Percentiles rank a stretch among this genome's conserved stretches.
phyloP scores from a whole-genome alignment of 1,284 basidiomycete genomes.

The Heterobasidion occidentale region DNA sequence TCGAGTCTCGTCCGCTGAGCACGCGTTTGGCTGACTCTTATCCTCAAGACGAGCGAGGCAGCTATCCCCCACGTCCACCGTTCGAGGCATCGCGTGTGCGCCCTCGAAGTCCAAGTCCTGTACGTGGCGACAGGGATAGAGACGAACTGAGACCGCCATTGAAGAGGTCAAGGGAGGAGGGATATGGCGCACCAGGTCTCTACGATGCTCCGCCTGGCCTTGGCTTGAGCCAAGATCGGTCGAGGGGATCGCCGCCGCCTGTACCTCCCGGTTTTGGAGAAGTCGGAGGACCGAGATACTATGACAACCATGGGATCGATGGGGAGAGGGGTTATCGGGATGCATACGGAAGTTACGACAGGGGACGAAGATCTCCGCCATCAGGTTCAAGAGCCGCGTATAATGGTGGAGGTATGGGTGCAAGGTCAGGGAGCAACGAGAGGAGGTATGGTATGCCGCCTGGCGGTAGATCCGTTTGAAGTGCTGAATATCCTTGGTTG shows the following conservation, averaged over 20 bases:
- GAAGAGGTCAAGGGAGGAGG: slow-evolving; percentile 24
- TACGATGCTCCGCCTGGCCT: slow-evolving; percentile 16
- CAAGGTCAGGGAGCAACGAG: too few relatives aligned
- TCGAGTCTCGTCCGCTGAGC: slow-evolving; percentile 20
- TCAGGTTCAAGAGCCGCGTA: too few relatives aligned
- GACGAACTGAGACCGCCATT: slow-evolving; percentile 23
- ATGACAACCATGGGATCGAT: background rate
- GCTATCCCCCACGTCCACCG: slow-evolving; percentile 15
- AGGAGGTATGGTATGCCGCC: too few relatives aligned
- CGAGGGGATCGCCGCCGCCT: background rate
- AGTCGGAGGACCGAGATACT: background rate
- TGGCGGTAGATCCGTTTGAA: too few relatives aligned
- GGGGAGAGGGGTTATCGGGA: background rate
- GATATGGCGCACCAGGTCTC: slow-evolving; percentile 8
- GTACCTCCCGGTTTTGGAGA: background rate
- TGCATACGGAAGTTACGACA: background rate
- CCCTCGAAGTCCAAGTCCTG: slow-evolving; percentile 24
- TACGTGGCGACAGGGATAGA: background rate
- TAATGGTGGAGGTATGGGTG: too few relatives aligned
- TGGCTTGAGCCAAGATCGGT: slow-evolving; percentile 7
- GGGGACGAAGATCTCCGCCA: background rate
- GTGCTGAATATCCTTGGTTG: too few relatives aligned
- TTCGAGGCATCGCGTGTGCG: slow-evolving; percentile 19
- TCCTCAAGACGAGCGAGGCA: slow-evolving; percentile 13
- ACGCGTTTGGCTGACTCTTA: slow-evolving; percentile 19